phyloP scores from a whole-genome alignment of 2,329 filamentous ascomycete genomes.

The Fusarium austroafricanum region DNA sequence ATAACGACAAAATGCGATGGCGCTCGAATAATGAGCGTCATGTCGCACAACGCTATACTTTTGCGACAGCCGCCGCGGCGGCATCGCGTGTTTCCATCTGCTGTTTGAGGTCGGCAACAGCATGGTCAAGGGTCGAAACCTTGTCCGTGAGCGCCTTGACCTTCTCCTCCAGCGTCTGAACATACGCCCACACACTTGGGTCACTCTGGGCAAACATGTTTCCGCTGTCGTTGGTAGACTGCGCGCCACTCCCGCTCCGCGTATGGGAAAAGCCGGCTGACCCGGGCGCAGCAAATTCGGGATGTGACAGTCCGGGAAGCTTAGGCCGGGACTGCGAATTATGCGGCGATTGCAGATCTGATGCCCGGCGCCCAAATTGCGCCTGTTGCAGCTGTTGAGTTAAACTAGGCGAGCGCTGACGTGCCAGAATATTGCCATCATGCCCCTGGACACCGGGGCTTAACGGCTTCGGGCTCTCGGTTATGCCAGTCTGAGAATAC shows the following conservation, averaged over 20 bases:
- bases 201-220: conserved; percentile 74
- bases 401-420: conserved; percentile 74
- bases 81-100: conserved; percentile 50
- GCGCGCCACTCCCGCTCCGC: conserved; percentile 60
- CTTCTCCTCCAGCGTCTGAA: conserved; percentile 74
- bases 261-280: conserved; percentile 49
- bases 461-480: conserved; percentile 87
- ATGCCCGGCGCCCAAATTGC: conserved; percentile 65
- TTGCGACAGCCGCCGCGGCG: conserved; percentile 35
- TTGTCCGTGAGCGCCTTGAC: conserved; percentile 53
- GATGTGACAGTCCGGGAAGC: conserved; percentile 53
- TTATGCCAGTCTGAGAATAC: conserved; percentile 79
- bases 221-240: conserved; percentile 69
- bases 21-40: neutral
- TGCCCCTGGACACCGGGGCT: conserved; percentile 71
- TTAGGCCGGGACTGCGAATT: conserved; percentile 56
- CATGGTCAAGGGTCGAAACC: conserved; percentile 50
- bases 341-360: conserved; percentile 67
- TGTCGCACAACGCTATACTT: conserved; percentile 31
- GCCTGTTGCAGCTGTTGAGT: conserved; percentile 74
- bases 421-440: conserved; percentile 61
- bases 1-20: conserved; percentile 30
- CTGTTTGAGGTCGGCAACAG: conserved; percentile 51
- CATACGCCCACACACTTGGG: conserved; percentile 76
- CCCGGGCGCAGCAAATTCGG: conserved; percentile 50